Base-by-base conservation (phyloP, 2,329 filamentous ascomycete genomes). In the Alternaria sp. region DNA sequence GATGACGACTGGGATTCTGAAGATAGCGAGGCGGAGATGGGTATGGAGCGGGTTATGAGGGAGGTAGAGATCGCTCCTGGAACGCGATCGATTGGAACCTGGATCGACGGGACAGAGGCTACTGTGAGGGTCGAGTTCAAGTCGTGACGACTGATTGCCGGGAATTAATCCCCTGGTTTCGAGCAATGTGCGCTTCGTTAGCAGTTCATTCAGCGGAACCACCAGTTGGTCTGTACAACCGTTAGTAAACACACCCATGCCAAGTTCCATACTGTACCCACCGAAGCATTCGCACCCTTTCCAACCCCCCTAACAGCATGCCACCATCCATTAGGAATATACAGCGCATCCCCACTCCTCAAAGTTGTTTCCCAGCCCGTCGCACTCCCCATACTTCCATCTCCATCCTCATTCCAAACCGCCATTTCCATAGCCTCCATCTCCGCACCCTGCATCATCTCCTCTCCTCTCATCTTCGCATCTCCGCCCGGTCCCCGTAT, bases 391-490 rank as follows among this genome's bases (percentile, higher is more conserved):
- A 46, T 19, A 9, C 8, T 9, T n/a, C 13, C 54, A 19, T 26
- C 36, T n/a, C 49, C 49, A n/a, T 71, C 69, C 3, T 65, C 55
- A 12, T 79, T 81, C 96, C 95, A 98, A 3, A 97, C 85, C 4
- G 86, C 88, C 1, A 86, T 81, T 67, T 94, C 88, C 13, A 97
- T 79, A 3, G 85, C 82, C 19, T 83, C 79, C 68, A 89, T 89
- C 80, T 97, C 93, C 2, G 82, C 80, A 0, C 93, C 93, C 55
- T 89, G 85, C 93, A 98, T 97, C 94, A 98, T 97, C 76, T 97
- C 93, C 11, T 90, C 86, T 0, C 92, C 91, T 60, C 93, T 86
- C 69, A 97, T 85, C 13, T 81, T 82, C 21, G 83, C 84, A 54
- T 81, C 62, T 58, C 71, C 70, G n/a, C 68, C 72, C 57, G 72